phyloP scores from a whole-genome alignment of 805 yeast genomes.

The Candida nanaspora region DNA sequence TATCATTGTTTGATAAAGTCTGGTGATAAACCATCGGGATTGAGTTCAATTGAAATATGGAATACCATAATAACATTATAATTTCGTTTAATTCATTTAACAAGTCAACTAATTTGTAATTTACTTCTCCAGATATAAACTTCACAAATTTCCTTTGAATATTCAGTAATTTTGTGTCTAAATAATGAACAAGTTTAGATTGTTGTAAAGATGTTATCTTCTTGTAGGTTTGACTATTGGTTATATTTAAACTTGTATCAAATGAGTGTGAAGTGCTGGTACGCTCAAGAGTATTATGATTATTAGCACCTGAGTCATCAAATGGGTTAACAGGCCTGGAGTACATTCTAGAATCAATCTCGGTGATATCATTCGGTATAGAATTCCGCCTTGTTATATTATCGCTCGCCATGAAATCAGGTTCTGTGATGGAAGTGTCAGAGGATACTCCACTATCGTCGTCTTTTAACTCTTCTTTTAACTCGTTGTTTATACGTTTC shows the following conservation, averaged over 20 bases:
- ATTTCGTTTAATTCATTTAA: slow-evolving; percentile 39
- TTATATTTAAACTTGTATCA: neutral
- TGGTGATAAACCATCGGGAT: slow-evolving; percentile 21
- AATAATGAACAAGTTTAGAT: slow-evolving; percentile 43
- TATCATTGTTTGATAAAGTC: neutral
- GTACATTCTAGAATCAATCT: neutral
- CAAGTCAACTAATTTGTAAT: slow-evolving; percentile 25
- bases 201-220: slow-evolving; percentile 43
- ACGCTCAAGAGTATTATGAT: no score
- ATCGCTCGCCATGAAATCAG: no score
- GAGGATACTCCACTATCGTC: neutral
- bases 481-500: neutral
- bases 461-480: neutral
- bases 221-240: slow-evolving; percentile 6
- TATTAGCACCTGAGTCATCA: neutral
- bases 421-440: neutral
- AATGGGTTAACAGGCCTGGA: neutral
- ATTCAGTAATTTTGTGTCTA: slow-evolving; percentile 45
- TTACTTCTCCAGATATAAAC: slow-evolving; percentile 19
- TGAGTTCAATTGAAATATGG: slow-evolving; percentile 31
- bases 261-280: neutral
- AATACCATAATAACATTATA: slow-evolving; percentile 55
- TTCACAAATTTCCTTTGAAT: slow-evolving; percentile 49
- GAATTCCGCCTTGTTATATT: neutral
- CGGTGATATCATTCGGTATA: neutral